phyloP scores from a whole-genome alignment of 2,329 filamentous ascomycete genomes.

The Gremmenia infestans region DNA sequence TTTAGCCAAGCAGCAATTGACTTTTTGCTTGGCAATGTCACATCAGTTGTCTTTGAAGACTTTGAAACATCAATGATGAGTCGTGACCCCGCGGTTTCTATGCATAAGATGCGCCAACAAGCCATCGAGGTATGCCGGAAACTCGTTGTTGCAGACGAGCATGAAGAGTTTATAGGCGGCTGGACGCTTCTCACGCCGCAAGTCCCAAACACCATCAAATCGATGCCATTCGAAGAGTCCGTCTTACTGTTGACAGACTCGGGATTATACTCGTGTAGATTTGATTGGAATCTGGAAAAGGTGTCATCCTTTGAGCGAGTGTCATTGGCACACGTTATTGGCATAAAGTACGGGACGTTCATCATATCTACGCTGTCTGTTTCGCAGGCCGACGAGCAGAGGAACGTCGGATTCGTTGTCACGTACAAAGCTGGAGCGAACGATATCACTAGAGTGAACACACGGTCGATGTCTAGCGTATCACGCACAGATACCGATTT shows the following conservation, averaged over 20 bases:
- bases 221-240: constrained; percentile 77
- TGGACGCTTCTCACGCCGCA: constrained; percentile 84
- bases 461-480: constrained; percentile 65
- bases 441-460: constrained; percentile 77
- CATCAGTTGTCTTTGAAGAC: constrained; percentile 80
- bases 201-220: constrained; percentile 61
- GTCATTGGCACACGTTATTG: constrained; percentile 65
- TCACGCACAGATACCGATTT: constrained; percentile 23
- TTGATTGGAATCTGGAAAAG: constrained; percentile 95
- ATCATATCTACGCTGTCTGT: constrained; percentile 82
- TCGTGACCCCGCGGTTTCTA: constrained; percentile 83
- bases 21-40: constrained; percentile 85
- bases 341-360: constrained; percentile 77
- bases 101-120: constrained; percentile 76
- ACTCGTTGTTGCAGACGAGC: constrained; percentile 77
- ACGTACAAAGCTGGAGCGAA: constrained; percentile 67
- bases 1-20: constrained; percentile 95
- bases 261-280: constrained; percentile 82
- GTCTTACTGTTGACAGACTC: constrained; percentile 81
- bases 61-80: constrained; percentile 93
- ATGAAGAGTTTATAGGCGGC: constrained; percentile 79
- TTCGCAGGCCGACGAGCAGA: constrained; percentile 68
- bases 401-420: constrained; percentile 80
- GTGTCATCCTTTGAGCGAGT: constrained; percentile 88
- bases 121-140: constrained; percentile 86